A percentile compares a stretch with the other conserved stretches of the same genome.
These are phyloP conservation scores for Dissoconium aciculare DNA, from an alignment of 2,329 filamentous ascomycete genomes.

Conservation along the genomic window DNA sequence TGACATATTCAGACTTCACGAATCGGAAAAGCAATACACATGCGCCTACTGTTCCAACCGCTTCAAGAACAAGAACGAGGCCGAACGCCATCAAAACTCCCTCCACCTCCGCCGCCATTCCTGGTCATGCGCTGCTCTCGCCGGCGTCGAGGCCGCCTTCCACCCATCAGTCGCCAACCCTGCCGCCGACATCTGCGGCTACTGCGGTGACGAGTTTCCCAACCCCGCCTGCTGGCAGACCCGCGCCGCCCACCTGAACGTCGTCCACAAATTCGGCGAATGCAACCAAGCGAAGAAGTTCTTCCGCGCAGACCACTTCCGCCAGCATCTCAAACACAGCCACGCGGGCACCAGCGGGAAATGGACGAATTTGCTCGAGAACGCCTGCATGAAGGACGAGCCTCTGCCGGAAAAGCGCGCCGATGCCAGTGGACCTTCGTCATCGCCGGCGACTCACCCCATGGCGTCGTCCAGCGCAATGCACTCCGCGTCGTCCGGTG, in stretches of 20 bases:
- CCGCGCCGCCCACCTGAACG: slow-evolving; percentile 72
- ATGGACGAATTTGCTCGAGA: slow-evolving; percentile 97
- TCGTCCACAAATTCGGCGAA: slow-evolving; percentile 90
- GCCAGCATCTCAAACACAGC: slow-evolving; percentile 94
- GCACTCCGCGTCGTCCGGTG: no score
- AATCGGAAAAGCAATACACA: slow-evolving; percentile 91
- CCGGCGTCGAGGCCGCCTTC: slow-evolving; percentile 62
- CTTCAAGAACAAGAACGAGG: slow-evolving; percentile 99
- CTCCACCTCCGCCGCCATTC: slow-evolving; percentile 83
- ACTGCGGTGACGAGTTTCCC: slow-evolving; percentile 84
- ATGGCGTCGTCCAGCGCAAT: no score
- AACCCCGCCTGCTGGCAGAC: slow-evolving; percentile 81
- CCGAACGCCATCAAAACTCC: slow-evolving; percentile 89
- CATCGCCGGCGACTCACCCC: no score
- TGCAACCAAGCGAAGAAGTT: slow-evolving; percentile 99
- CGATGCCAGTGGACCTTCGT: slow-evolving; percentile 1
- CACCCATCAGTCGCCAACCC: slow-evolving; percentile 56
- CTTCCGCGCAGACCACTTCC: slow-evolving; percentile 91
- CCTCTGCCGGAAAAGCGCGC: slow-evolving; percentile 36
- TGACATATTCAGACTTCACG: slow-evolving; percentile 65
- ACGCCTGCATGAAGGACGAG: slow-evolving; percentile 91
- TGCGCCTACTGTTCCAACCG: slow-evolving; percentile 86
- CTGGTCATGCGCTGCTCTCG: slow-evolving; percentile 86
- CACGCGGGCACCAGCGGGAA: slow-evolving; percentile 92
- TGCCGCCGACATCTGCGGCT: slow-evolving; percentile 71